phyloP scores from a whole-genome alignment of 2,329 filamentous ascomycete genomes.

The Pseudophaeomoniella oleicola region DNA sequence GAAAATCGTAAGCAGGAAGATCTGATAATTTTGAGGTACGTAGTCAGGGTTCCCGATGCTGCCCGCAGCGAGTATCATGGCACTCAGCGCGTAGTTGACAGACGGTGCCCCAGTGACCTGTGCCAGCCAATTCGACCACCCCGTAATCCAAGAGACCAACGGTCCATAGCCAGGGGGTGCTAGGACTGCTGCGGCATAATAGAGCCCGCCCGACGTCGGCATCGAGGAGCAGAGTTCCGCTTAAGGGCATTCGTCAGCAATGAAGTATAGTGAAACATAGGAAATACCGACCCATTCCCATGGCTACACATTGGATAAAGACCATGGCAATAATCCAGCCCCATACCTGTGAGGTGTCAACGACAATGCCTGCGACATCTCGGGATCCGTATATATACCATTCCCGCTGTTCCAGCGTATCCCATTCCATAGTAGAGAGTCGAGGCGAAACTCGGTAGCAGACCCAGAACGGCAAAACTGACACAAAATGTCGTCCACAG shows the following conservation, averaged over 20 bases:
- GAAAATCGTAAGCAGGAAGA: conserved; percentile 51
- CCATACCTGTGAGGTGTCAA: conserved; percentile 39
- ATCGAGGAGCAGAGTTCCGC: conserved; percentile 60
- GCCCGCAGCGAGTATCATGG: conserved; percentile 57
- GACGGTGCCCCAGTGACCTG: conserved; percentile 53
- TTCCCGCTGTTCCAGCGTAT: conserved; percentile 38
- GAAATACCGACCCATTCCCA: conserved; percentile 33
- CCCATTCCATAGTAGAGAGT: conserved; percentile 58
- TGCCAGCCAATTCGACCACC: conserved; percentile 57
- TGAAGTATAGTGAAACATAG: not conserved
- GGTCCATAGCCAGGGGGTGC: conserved; percentile 52
- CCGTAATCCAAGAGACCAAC: conserved; percentile 53
- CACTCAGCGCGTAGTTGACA: conserved; percentile 50
- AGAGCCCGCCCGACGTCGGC: conserved; percentile 52
- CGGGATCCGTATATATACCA: not conserved
- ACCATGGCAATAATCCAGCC: conserved; percentile 61
- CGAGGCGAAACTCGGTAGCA: conserved; percentile 57
- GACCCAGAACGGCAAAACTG: conserved; percentile 56
- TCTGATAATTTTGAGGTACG: conserved; percentile 49
- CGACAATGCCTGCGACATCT: not conserved
- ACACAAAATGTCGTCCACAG: conserved; percentile 64
- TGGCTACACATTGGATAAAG: conserved; percentile 56
- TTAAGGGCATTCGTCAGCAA: conserved; percentile 17
- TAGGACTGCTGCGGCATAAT: conserved; percentile 59
- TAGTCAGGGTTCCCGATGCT: conserved; percentile 56